Base-by-base conservation (phyloP, 225 moss, liverwort and hornwort species). In the Bryoerythrophyllum caledonicum region DNA sequence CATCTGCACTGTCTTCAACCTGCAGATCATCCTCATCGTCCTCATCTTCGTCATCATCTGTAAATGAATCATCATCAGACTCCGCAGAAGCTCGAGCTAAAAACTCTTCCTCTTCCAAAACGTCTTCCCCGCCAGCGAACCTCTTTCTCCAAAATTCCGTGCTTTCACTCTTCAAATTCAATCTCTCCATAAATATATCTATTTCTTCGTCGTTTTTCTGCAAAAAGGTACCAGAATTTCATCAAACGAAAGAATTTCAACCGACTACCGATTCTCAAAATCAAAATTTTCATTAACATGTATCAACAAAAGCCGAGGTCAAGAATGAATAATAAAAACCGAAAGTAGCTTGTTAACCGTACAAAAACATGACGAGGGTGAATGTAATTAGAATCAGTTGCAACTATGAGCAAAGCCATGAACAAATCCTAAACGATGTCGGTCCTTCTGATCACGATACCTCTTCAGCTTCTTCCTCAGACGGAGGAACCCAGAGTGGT, bases 141-240 rank as follows among this genome's bases (percentile, higher is more conserved):
- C 93, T 82, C 74, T 93, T 93, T 73, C 86, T 90, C 97, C 97
- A 99, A 69, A 91, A 91, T 66, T 95, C 97, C 24, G 97, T 89
- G 59, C 93, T 89, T 44, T 99, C 97, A 57, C 76, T 88, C 78
- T 92, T 88, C 69, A 99, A 84, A 72, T 84, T 91, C 73, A 99
- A 65, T 63, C 91, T 89, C 61, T 85, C 84, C 94, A 93, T 88
- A 40, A 95, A 99, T 35, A 88, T 77, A 71, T 94, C 93, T 68
- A 88, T 53, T 54, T 83, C 86, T 60, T 84, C 86, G 34, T 89
- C 95, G 54, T 85, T 68, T 26, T 30, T 77, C 88, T 87, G 91
- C 86, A 86, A 55, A 80, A 75, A 49, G 6, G 62, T 46, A 49
- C 59, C 64, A 75, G n/a, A 61, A 21, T 70, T 26, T 44, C 24